These are phyloP conservation scores for Neurospora sp. DNA, from an alignment of 495 filamentous ascomycete species.

Conservation along the genomic window DNA sequence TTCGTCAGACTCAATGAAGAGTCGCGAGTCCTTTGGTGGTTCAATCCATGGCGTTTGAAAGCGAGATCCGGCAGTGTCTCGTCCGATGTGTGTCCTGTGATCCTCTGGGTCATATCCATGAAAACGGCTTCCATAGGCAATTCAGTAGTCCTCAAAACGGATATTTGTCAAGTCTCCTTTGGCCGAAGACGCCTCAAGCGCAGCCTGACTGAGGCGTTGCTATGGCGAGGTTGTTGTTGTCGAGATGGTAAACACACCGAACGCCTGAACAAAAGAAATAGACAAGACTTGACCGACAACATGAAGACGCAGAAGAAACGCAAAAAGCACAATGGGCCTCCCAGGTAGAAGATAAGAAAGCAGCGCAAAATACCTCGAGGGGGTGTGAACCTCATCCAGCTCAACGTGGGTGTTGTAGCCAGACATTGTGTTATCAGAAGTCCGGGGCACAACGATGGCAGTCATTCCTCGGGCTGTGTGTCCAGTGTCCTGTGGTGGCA, in stretches of 20 bases:
- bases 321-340: conserved; percentile 23
- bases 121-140: not conserved
- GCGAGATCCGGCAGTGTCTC: not conserved
- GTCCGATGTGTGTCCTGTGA: not conserved
- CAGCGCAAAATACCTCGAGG: conserved; percentile 40
- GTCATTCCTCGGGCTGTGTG: conserved; percentile 21
- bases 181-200: not conserved
- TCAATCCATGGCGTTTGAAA: not conserved
- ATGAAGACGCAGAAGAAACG: conserved; percentile 5
- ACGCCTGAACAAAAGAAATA: conserved; percentile 2
- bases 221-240: not conserved
- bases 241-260: not conserved
- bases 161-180: not conserved
- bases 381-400: conserved; percentile 43
- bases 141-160: not conserved
- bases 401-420: conserved; percentile 34
- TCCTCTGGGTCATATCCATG: not conserved
- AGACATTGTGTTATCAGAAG: conserved; percentile 31
- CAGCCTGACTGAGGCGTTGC: not conserved
- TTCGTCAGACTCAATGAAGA: not conserved
- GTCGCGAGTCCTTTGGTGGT: not conserved
- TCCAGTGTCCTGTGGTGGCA: conserved; percentile 2
- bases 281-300: conserved; percentile 20
- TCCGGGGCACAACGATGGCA: conserved; percentile 34
- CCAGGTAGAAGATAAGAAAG: conserved; percentile 20